Base-by-base conservation (phyloP, 352 stramenopile species). In the Blastocystis sp. region DNA sequence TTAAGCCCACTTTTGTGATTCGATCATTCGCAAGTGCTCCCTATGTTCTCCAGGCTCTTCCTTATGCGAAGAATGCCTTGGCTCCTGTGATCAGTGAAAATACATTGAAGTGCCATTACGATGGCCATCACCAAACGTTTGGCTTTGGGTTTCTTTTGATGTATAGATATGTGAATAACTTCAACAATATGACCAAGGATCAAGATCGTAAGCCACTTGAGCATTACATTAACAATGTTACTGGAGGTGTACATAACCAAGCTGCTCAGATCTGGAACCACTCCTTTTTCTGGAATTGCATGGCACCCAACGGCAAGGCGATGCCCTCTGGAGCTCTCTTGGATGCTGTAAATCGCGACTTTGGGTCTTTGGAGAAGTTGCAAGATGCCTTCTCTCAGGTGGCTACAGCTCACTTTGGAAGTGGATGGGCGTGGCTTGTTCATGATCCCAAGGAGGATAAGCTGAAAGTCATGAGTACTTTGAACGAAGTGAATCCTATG, bases 31-130 rank as follows among this genome's bases (percentile, higher is more conserved):
- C 63, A 34, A 76, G 11, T 54, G 78, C 47, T 6, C 41, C 59
- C 16, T 89, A 76, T 45, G 43, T 37, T 7, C 55, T 89, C 78
- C 94, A 93, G 50, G 93, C 94, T 91, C 92, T 96, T 91, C 89
- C 92, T 34, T 96, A 96, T 91, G 92, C 93, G 66, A 96, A 96
- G 91, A 94, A 94, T 79, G 93, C 94, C 65, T 92, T 96, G 65
- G 94, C 95, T 91, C 94, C 94, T 37, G 95, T 95, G 68, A 94
- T 96, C 91, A 93, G 95, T 91, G 95, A 94, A 81, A 90, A 90
- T 45, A 96, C 94, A 41, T 95, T 96, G 93, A 95, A 95, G 90
- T 96, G 96, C 92, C 94, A 96, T 92, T 94, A 96, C 92, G 95
- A 93, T 65, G 96, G 96, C 91, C 94, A 96, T 91, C 94, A 96